A percentile compares a stretch with the other conserved stretches of the same genome.
These are phyloP conservation scores for Scedosporium boydii DNA, from an alignment of 2,329 filamentous ascomycete species.

Conservation along the genomic window DNA sequence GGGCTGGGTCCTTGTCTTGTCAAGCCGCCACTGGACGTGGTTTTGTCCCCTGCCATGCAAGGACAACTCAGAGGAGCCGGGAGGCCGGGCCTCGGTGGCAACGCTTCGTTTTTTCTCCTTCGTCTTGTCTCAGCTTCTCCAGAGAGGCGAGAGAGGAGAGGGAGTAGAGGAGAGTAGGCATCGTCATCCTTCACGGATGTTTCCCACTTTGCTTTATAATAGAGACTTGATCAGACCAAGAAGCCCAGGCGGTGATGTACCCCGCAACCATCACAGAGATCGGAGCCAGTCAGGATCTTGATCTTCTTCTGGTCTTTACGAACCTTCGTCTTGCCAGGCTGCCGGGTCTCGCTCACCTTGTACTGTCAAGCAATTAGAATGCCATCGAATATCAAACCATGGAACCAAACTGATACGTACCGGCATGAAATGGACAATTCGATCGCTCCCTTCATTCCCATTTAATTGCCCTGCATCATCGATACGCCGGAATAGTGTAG, in stretches of 20 bases:
- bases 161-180: no score
- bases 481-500: neutral
- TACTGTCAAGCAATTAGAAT: no score
- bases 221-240: no score
- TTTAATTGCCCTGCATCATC: neutral
- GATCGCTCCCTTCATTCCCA: neutral
- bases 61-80: slow-evolving; percentile 4
- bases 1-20: neutral
- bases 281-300: no score
- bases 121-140: neutral
- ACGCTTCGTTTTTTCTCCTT: neutral
- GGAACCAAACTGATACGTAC: neutral
- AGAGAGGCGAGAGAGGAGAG: neutral
- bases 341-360: neutral
- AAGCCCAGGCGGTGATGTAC: no score
- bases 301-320: no score
- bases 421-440: no score
- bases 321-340: neutral
- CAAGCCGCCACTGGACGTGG: neutral
- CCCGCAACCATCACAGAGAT: no score
- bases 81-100: neutral
- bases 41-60: slow-evolving; percentile 2
- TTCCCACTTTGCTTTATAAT: no score
- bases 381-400: neutral
- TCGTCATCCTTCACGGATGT: no score